These are phyloP conservation scores for Hyaloperonospora arabidopsidis DNA, from an alignment of 352 stramenopile species.

Conservation along the genomic window DNA sequence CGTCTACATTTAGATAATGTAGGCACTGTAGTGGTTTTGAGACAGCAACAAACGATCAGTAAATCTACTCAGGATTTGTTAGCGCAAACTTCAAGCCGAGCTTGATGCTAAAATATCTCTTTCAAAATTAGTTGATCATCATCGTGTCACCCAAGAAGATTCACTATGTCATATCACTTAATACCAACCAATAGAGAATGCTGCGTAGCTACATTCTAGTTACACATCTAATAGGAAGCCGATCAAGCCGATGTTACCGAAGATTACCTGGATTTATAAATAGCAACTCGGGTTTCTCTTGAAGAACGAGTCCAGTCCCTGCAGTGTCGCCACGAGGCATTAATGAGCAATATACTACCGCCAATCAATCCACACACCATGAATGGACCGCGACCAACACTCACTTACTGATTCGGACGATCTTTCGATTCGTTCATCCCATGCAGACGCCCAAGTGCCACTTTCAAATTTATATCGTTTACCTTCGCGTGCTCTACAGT, in stretches of 20 bases:
- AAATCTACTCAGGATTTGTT: background rate
- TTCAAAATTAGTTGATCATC: background rate
- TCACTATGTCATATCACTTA: background rate
- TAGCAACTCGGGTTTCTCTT: no score
- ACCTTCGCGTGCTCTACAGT: no score
- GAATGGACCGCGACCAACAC: background rate
- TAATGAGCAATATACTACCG: no score
- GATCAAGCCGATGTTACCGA: no score
- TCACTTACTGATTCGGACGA: background rate
- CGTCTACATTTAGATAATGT: no score
- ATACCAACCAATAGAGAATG: background rate
- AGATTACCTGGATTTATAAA: no score
- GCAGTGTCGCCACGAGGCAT: no score
- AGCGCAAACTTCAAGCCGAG: background rate
- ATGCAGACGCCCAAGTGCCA: background rate
- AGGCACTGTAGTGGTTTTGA: background rate
- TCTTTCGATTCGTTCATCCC: background rate
- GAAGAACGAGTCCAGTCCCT: no score
- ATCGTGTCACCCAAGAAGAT: background rate
- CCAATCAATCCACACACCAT: background rate
- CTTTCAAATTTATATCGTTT: background rate
- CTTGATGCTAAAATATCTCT: background rate
- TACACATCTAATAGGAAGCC: no score
- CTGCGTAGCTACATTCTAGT: background rate
- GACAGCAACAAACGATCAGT: background rate